phyloP scores from a whole-genome alignment of 1,284 basidiomycete genomes.

The Rhizoctonia solani region DNA sequence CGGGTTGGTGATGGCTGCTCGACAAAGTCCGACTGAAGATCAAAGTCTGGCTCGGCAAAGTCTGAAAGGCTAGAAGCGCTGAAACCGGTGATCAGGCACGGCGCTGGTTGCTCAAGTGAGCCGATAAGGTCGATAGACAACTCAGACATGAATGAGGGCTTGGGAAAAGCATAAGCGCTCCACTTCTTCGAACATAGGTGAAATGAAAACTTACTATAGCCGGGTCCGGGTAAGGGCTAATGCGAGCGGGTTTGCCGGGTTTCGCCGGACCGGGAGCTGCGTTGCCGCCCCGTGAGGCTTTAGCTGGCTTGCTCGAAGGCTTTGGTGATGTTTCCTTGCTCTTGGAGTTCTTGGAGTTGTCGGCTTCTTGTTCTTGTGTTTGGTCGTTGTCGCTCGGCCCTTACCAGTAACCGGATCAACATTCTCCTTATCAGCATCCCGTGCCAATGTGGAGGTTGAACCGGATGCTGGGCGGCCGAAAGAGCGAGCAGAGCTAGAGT shows the following conservation, averaged over 20 bases:
- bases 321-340: slow-evolving; percentile 37
- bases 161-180: background rate
- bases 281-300: slow-evolving; percentile 25
- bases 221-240: slow-evolving; percentile 24
- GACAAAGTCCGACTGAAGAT: slow-evolving; percentile 31
- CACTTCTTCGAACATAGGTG: background rate
- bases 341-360: slow-evolving; percentile 29
- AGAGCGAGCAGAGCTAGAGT: slow-evolving; percentile 14
- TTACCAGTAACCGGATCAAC: slow-evolving; percentile 35
- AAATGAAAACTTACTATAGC: background rate
- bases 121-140: background rate
- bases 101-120: background rate
- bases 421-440: slow-evolving; percentile 37
- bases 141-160: slow-evolving; percentile 14
- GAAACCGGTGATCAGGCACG: slow-evolving; percentile 34
- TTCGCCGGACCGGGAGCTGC: slow-evolving; percentile 11
- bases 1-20: slow-evolving; percentile 28
- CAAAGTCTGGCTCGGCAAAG: slow-evolving; percentile 32
- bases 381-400: background rate
- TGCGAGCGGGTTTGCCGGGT: slow-evolving; percentile 12
- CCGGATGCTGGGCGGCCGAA: slow-evolving; percentile 16
- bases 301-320: slow-evolving; percentile 14
- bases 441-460: slow-evolving; percentile 20
- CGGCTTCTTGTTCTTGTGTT: slow-evolving; percentile 33
- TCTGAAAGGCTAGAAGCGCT: slow-evolving; percentile 25